Evolutionary conservation across 2,329 filamentous ascomycete species (phyloP), one percentile per base, ranked within the genome.

Genomic region (Chaetomiaceae sp.): DNA sequence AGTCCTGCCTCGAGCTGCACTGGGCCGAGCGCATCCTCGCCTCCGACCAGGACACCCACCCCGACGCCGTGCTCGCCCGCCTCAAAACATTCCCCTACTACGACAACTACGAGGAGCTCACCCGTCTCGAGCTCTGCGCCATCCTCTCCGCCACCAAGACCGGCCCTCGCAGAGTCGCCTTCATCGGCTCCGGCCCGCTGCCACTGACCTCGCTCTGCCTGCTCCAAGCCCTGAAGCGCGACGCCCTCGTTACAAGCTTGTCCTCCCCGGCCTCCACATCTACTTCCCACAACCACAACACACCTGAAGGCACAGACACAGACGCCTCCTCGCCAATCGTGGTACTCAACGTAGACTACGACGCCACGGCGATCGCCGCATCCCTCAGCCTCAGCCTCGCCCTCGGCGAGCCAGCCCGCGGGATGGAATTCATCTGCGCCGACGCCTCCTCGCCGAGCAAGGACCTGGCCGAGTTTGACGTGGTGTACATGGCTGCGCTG

Each of bases 181-280:
- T 76, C 52, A 64, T 77, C 4, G 73, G 74, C 11, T 74, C 69
- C 0, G 73, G 74, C 0, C 72, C 73, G 0, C 55, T 76, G 1
- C 74, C 73, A 0, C 54, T 76, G 14, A 74, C 72, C 0, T 70
- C 68, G 0, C 55, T 76, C 3, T 73, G 71, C 48, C 59, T 75
- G 2, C 50, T 67, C 12, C 54, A 63, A 1, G 55, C 61, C 2
- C 62, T 71, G 11, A 60, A 62, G 1, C 50, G 43, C 0, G 47
- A 45, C 18, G 33, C 45, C 1, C 26, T 34, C 9, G 15, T 47
- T 26, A 32, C 10, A n/a, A 36, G 17, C 9, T 12, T 40, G n/a
- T 29, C 42, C 1, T 11, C 35, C 2, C 9, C 12, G 24, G 19
- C 10, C 8, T n/a, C 29, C n/a, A n/a, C 10, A 4, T 27, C 26